phyloP scores from a whole-genome alignment of 257 asterid species.

The Solanum virginianum region DNA sequence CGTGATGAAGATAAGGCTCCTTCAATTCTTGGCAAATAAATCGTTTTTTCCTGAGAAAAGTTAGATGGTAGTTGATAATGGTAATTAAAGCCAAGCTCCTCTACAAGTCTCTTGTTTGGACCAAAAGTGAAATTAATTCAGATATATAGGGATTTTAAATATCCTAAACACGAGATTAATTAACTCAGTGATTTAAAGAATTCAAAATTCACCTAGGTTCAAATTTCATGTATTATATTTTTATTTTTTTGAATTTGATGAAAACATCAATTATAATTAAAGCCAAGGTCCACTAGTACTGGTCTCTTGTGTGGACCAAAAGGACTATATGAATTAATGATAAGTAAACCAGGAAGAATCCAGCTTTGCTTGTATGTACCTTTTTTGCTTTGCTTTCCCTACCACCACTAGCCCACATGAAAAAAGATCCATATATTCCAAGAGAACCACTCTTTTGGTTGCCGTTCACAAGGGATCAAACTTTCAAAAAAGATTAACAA shows the following conservation, averaged over 20 bases:
- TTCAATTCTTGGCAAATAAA: neutral
- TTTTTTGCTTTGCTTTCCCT: neutral
- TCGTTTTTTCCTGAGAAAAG: neutral
- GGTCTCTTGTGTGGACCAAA: neutral
- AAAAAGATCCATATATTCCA: neutral
- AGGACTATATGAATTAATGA: neutral
- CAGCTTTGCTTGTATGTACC: neutral
- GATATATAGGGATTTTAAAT: no score
- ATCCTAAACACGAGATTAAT: neutral
- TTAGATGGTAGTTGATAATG: neutral
- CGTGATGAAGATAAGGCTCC: conserved; percentile 18
- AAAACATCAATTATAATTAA: neutral
- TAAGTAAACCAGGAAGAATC: neutral
- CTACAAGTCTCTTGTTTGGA: neutral
- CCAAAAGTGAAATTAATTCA: neutral
- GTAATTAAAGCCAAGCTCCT: neutral
- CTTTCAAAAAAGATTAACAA: no score
- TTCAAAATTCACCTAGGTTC: no score
- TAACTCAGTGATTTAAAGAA: fast-evolving
- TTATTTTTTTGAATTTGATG: fast-evolving
- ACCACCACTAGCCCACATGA: neutral
- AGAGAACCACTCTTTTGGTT: neutral
- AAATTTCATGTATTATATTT: no score
- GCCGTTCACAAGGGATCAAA: neutral
- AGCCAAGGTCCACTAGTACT: neutral